phyloP scores from a whole-genome alignment of 371 early-diverging fungal genomes.

The Mycotypha africana region DNA sequence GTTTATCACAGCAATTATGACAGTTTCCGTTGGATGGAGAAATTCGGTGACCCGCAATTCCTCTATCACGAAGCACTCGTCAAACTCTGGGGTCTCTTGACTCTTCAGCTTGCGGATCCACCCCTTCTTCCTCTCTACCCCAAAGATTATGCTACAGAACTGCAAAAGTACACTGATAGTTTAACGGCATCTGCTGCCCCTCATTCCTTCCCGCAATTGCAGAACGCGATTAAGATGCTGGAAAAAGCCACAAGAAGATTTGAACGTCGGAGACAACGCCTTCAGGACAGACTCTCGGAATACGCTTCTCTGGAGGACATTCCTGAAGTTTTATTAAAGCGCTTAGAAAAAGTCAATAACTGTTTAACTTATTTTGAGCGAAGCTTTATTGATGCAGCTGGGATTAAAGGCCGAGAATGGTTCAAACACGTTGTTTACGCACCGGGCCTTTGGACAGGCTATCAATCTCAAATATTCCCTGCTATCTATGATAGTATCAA shows the following conservation, averaged over 20 bases:
- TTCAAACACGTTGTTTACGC: conserved; percentile 59
- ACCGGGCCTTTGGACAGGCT: conserved; percentile 52
- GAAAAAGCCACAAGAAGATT: conserved; percentile 1
- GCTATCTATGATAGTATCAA: conserved; percentile 47
- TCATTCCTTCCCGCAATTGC: conserved; percentile 6
- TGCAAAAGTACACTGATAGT: conserved; percentile 2
- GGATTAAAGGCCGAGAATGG: conserved; percentile 55
- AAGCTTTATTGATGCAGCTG: conserved; percentile 50
- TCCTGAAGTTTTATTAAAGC: conserved; percentile 9
- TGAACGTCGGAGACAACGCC: conserved; percentile 4
- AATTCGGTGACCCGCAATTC: conserved; percentile 60
- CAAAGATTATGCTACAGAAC: conserved; percentile 25
- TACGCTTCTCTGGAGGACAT: conserved; percentile 1
- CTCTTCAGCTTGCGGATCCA: conserved; percentile 33
- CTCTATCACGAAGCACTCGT: conserved; percentile 51
- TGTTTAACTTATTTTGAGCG: conserved; percentile 48
- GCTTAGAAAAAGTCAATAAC: conserved; percentile 30
- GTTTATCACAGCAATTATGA: conserved; percentile 68
- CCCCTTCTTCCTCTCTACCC: conserved; percentile 33
- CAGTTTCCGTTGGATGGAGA: conserved; percentile 54
- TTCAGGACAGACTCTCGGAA: conserved; percentile 2
- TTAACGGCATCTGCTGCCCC: conserved; percentile 3
- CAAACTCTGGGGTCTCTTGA: conserved; percentile 31
- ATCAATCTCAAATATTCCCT: conserved; percentile 47
- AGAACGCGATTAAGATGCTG: conserved; percentile 6